Evolutionary conservation across 345 rosid genomes (phyloP), one percentile per base, ranked within the genome.

Genomic region (Gossypioides kirkii): DNA sequence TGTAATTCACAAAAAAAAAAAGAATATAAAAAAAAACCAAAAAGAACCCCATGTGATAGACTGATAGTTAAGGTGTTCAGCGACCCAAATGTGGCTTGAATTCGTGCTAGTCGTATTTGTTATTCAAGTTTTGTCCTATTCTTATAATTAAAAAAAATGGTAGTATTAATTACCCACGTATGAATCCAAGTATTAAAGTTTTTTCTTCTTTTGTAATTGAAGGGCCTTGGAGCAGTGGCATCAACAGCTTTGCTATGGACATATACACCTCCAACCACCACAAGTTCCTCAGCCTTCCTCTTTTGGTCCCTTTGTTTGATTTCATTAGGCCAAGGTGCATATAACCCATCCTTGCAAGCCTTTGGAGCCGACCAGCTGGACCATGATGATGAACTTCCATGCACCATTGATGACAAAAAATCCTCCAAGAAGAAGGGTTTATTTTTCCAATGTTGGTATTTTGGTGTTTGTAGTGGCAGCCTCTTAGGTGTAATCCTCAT

Each of bases 401-500:
- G 73, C 20, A 73, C 77, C 26, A 80, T 81, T 71, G 80, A 78
- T 38, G 86, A 86, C 28, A 42, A 56, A 71, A 82, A 80, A 3
- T 10, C 28, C 54, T 75, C 91, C 0, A 81, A 77, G 73, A 81
- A 74, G 73, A 94, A 87, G 83, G 81, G 81, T 28, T 41, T 59
- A 59, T 92, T 92, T 75, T 95, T 95, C 77, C 97, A 89, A n/a
- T 91, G 92, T 87, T 89, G 98, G 97, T 95, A 95, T 71, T 92
- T 92, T 70, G 97, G 93, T 68, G 85, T 91, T 12, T 95, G 98
- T 71, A 83, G 82, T 61, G 97, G 99, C 43, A 91, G 96, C 81
- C 93, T 92, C 70, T 61, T 91, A 78, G 99, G 99, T 71, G 91
- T 89, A 77, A 89, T 89, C 4, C 66, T 92, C 38, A 83, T 92